Base-by-base conservation (phyloP, 1,139 yeast genomes). In the Suhomyces maxii region DNA sequence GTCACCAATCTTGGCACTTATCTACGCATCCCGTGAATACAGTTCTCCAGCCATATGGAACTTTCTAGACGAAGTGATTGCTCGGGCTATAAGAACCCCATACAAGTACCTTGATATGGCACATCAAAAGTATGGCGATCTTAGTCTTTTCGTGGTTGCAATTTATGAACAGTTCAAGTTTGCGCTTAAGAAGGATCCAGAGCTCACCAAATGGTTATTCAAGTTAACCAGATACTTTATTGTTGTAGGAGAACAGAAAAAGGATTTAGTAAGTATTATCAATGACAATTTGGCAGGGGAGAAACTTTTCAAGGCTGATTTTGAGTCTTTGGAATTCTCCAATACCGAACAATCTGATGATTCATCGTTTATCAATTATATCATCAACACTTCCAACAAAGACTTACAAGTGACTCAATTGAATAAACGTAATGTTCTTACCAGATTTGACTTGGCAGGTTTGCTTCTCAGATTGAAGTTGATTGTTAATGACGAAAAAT, bases 91-190 rank as follows among this genome's bases (percentile, higher is more conserved):
- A 45, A 77, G 82, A 50, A 68, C 89, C 1, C 97, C 97, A 0
- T 93, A 86, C 66, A 89, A 87, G 60, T 91, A 89, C 55, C 77
- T 89, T 45, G 98, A 91, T 59, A 59, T 73, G 48, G 74, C 88
- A 1, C 79, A 78, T 42, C 56, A 61, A 2, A 61, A 63, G 11
- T 65, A 61, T 41, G 50, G 64, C 11, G 68, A 65, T 7, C 51
- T 84, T 12, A 87, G 96, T 57, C 86, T 95, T 0, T 82, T 89
- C 48, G 60, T 82, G 2, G 77, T 86, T 37, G 82, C 86, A 0
- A 59, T 89, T 6, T 64, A 82, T 41, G 97, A 91, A 54, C 98
- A 91, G 62, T 80, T 85, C 65, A 73, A 77, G 46, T 87, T 76
- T 59, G 77, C 81, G 11, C 47, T 60, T 26, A 49, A 48, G 34